A percentile compares a stretch with the other conserved stretches of the same genome.
phyloP scores from a whole-genome alignment of 371 early-diverging fungal genomes.

The Mortierella sp. region DNA sequence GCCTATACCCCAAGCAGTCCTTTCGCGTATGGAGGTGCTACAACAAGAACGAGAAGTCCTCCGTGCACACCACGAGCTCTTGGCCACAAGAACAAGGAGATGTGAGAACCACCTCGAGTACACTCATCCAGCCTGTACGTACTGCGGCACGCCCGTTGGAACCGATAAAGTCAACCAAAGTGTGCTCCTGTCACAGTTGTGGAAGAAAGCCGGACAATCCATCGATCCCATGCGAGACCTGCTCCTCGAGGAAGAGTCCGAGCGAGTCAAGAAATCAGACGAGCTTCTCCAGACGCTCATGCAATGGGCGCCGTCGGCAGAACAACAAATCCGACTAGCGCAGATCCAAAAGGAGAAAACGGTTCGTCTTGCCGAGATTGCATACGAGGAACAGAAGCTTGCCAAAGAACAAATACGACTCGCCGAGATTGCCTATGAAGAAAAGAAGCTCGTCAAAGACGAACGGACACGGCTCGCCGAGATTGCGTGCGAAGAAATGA shows the following conservation, averaged over 20 bases:
- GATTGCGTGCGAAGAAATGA: too few relatives aligned
- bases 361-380: conserved; percentile 1
- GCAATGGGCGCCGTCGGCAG: too few relatives aligned
- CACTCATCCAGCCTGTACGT: too few relatives aligned
- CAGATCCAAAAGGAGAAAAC: conserved; percentile 1
- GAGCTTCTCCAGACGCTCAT: neutral
- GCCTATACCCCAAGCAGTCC: too few relatives aligned
- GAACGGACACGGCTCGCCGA: neutral
- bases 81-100: neutral
- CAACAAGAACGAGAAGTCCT: neutral
- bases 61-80: too few relatives aligned
- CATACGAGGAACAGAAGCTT: neutral
- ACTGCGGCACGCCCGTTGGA: too few relatives aligned
- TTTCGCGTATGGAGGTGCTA: neutral
- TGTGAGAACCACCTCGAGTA: neutral
- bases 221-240: neutral
- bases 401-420: neutral
- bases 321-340: too few relatives aligned
- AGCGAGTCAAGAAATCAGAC: neutral
- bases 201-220: neutral
- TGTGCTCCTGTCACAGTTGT: neutral
- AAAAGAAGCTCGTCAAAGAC: conserved; percentile 2
- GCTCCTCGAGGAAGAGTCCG: neutral
- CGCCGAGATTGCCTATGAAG: neutral
- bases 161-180: too few relatives aligned